Evolutionary conservation across 805 yeast genomes (phyloP), one percentile per base, ranked within the genome.

Genomic region (Lachancea lanzarotensis): DNA sequence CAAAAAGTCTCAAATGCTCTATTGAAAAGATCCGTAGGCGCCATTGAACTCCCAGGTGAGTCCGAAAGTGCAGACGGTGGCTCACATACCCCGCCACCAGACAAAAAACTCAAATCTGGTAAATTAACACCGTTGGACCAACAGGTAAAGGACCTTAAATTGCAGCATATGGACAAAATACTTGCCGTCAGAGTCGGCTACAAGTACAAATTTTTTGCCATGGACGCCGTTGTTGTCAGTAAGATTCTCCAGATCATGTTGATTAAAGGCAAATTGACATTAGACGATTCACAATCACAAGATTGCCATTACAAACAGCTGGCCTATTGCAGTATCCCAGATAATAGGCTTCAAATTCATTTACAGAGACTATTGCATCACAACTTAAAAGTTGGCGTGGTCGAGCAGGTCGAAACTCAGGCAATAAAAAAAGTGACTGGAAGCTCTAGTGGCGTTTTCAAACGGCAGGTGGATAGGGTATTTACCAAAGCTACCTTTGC

Each of bases 111-210:
- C 10, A 46, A 38, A 20, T 5, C 39, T 32, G 26, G 41, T 37
- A 46, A 54, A 46, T 63, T 82, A 38, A 84, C 95, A 0, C 96
- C 97, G 0, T 63, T 90, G 31, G 97, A 89, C 52, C 75, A 74
- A 49, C 97, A 90, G 62, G 79, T 81, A 48, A 67, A 80, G 25
- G 82, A 79, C 2, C 66, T 93, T 42, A 89, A 89, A 56, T 52
- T 63, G 5, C 55, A 63, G 1, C 67, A 91, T 57, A 57, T 57
- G 42, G 95, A 87, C 52, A 85, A 85, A 42, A 53, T 93, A 1
- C 67, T 93, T 8, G 81, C 93, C 0, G 73, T 91, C 20, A 93
- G 93, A 60, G 95, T 86, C 2, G 98, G 98, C 0, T 93, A 91
- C 67, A 89, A 88, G 62, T 93, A 80, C 66, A 86, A 85, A 56